Evolutionary conservation across 768 basidiomycete genomes (phyloP).

Genomic region (Suillus weaverae): DNA sequence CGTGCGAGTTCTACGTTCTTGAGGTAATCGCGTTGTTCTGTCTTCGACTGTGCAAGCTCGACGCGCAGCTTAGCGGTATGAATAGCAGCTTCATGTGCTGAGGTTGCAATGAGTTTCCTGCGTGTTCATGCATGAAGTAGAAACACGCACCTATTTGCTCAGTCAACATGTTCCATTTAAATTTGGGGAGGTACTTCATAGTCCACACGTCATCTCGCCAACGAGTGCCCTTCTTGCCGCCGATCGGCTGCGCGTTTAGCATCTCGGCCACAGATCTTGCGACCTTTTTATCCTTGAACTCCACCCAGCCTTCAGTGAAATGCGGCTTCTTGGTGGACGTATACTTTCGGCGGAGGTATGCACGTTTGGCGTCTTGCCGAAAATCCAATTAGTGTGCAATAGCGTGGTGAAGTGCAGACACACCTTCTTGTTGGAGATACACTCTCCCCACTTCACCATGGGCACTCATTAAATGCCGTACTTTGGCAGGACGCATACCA

Average conservation of each 20-base stretch:
- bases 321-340: slow-evolving; percentile 84
- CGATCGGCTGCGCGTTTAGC: slow-evolving; percentile 95
- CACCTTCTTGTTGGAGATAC: slow-evolving; percentile 92
- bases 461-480: slow-evolving; percentile 87
- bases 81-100: slow-evolving; percentile 91
- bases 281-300: slow-evolving; percentile 92
- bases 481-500: slow-evolving; percentile 96
- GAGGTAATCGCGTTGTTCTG: slow-evolving; percentile 91
- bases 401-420: not conserved
- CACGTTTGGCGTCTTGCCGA: slow-evolving; percentile 74
- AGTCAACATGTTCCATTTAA: slow-evolving; percentile 98
- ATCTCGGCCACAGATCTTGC: slow-evolving; percentile 90
- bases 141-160: slow-evolving; percentile 89
- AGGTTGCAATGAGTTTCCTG: slow-evolving; percentile 12
- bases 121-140: not conserved
- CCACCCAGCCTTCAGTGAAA: slow-evolving; percentile 97
- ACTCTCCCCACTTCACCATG: slow-evolving; percentile 92
- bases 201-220: slow-evolving; percentile 99
- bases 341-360: slow-evolving; percentile 78
- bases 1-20: slow-evolving; percentile 92
- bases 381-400: slow-evolving; percentile 5
- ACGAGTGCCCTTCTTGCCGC: slow-evolving; percentile 85
- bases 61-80: slow-evolving; percentile 88
- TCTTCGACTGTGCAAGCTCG: slow-evolving; percentile 82
- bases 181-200: slow-evolving; percentile 97